Evolutionary conservation across 1,139 yeast genomes (phyloP), one percentile per base, ranked within the genome.

Genomic region (Blastobotrys raffinosifermentans): DNA sequence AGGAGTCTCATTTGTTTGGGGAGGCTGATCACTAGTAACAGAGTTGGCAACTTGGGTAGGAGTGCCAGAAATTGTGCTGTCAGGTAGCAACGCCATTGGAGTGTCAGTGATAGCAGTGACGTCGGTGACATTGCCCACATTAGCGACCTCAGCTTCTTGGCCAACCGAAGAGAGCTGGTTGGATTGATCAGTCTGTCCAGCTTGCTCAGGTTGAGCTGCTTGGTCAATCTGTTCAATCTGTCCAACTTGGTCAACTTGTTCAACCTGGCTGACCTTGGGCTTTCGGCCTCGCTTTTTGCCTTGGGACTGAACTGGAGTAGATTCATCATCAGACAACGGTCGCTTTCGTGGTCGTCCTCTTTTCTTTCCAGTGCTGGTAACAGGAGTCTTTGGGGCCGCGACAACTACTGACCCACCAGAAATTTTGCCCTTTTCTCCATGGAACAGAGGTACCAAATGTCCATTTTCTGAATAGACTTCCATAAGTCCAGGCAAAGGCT

Each of bases 301-400:
- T 11, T 41, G 31, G 4, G 33, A 29, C 29, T 35, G 37, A 27
- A 25, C 33, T 5, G 35, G 29, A 7, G 37, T 16, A 4, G 34
- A 17, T 16, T 17, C 26, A 9, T 34, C 41, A 16, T 30, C 34
- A 15, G 14, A 19, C 6, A 35, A 21, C 16, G 50, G 46, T 9
- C 44, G 37, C 41, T 58, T 59, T 29, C 53, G 45, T 0, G 62
- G 64, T 17, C 63, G 32, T 2, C 61, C 64, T 10, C 59, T 49
- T 19, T 53, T 51, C 20, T 44, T 43, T n/a, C n/a, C n/a, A n/a
- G n/a, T n/a, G n/a, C n/a, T n/a, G 2, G 47, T 48, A 2, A 48
- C 30, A 10, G 33, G 29, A 16, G 46, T 34, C 18, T 36, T 35
- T 11, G 29, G 31, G 9, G 42, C 37, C 2, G 40, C 38, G 11